These are phyloP conservation scores for Zoysia matrella DNA, from an alignment of 202 grass and related monocot species.

Conservation along the genomic window DNA sequence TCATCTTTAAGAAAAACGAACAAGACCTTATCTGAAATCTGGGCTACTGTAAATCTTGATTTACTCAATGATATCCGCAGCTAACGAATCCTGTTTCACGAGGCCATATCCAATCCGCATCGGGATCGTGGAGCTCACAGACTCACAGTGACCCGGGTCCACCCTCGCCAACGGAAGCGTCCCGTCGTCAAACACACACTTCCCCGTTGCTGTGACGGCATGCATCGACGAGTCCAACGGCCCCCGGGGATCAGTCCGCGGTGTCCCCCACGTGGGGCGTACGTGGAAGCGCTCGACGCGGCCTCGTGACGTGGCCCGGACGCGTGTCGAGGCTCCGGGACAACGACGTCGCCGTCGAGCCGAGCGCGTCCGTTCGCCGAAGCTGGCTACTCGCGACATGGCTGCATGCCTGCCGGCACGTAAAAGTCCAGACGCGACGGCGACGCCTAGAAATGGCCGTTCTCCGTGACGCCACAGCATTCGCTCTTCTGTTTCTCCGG, in stretches of 20 bases:
- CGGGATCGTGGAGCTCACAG: constrained; percentile 50
- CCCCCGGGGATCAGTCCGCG: not conserved
- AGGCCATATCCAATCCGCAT: constrained; percentile 32
- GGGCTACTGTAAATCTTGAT: not conserved
- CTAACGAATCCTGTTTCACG: constrained; percentile 2
- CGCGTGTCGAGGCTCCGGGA: constrained; percentile 7
- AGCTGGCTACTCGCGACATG: no score
- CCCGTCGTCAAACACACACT: not conserved
- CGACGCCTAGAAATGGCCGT: no score
- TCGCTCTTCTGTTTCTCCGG: no score
- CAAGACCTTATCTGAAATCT: not conserved
- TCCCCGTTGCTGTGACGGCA: not conserved
- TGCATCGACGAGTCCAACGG: constrained; percentile 8
- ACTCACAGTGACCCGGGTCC: not conserved
- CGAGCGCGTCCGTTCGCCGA: no score
- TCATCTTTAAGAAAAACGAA: no score
- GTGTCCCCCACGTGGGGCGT: constrained; percentile 16
- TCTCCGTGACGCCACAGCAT: no score
- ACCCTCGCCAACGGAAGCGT: not conserved
- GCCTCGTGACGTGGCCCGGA: constrained; percentile 1
- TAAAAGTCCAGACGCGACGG: no score
- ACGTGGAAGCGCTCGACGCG: constrained; percentile 42
- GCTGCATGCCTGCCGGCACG: no score
- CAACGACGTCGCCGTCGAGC: not conserved
- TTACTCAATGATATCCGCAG: not conserved